A percentile compares a stretch with the other conserved stretches of the same genome.
These are phyloP conservation scores for Madurella mycetomatis DNA, from an alignment of 2,329 filamentous ascomycete species.

Conservation along the genomic window DNA sequence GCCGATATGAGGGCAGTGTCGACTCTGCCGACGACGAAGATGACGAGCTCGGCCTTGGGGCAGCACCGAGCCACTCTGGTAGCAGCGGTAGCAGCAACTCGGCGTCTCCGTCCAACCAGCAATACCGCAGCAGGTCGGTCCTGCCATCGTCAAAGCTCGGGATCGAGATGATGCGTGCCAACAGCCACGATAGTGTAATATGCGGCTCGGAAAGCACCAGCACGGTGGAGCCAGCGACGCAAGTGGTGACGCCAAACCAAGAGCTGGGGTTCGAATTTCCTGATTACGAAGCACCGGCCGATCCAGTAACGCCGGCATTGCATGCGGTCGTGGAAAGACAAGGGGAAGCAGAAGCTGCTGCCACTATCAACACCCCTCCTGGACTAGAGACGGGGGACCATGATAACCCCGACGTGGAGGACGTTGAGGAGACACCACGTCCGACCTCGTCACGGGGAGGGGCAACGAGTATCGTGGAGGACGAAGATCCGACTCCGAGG, in stretches of 20 bases:
- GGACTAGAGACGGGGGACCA: conserved; percentile 11
- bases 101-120: conserved; percentile 28
- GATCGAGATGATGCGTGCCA: conserved; percentile 96
- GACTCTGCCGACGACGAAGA: conserved; percentile 95
- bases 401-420: conserved; percentile 4
- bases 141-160: conserved; percentile 83
- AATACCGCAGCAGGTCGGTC: conserved; percentile 52
- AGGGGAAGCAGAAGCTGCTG: conserved; percentile 4
- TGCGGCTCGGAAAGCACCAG: conserved; percentile 42
- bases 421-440: conserved; percentile 28
- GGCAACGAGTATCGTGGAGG: conserved; percentile 8
- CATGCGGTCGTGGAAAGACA: not conserved
- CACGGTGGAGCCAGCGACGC: conserved; percentile 44
- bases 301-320: not conserved
- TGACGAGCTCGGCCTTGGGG: conserved; percentile 67
- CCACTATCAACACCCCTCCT: conserved; percentile 27
- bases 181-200: conserved; percentile 79
- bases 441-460: conserved; percentile 7
- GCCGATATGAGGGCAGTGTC: conserved; percentile 64
- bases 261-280: conserved; percentile 34
- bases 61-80: conserved; percentile 33
- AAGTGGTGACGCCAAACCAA: conserved; percentile 47
- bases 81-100: conserved; percentile 18
- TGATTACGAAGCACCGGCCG: conserved; percentile 16
- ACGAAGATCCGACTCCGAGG: conserved; percentile 26